Conservation (phyloP, 2,329 filamentous ascomycete genomes). For the Sporothrix luriei region DNA sequence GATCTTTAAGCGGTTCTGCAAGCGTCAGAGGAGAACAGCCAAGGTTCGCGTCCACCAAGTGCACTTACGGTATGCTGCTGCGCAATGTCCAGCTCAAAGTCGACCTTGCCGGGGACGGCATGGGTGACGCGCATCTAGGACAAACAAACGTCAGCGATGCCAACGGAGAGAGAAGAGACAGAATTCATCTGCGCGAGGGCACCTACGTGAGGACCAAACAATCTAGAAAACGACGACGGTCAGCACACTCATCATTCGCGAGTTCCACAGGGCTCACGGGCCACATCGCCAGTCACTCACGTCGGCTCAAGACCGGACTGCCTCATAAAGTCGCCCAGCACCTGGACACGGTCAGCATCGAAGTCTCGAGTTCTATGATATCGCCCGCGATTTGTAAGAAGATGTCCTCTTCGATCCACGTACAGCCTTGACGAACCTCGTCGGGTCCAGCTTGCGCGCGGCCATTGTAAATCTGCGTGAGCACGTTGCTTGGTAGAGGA, state of each 20-base stretch:
- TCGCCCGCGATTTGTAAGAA: neutral
- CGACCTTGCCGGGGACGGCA: constrained; percentile 67
- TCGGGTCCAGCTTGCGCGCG: constrained; percentile 39
- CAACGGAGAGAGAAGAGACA: neutral
- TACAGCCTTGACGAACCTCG: constrained; percentile 43
- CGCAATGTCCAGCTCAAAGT: constrained; percentile 74
- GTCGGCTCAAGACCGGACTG: constrained; percentile 88
- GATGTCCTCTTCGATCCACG: neutral
- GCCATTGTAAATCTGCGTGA: constrained; percentile 36
- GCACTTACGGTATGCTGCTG: constrained; percentile 69
- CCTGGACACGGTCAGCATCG: constrained; percentile 52
- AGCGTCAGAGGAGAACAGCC: constrained; percentile 4
- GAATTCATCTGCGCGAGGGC: neutral
- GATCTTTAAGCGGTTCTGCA: constrained; percentile 72
- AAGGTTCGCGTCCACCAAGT: neutral
- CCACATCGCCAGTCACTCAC: constrained; percentile 50
- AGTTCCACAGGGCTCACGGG: too few relatives aligned
- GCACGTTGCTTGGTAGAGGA: neutral
- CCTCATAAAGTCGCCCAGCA: constrained; percentile 80
- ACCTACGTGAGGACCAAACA: constrained; percentile 49
- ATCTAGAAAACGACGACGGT: constrained; percentile 38
- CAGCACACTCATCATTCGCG: neutral
- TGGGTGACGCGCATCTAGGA: constrained; percentile 66
- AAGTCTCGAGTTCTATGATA: neutral
- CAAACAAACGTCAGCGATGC: neutral